phyloP scores from a whole-genome alignment of 805 yeast species.

The Candida ovalis region DNA sequence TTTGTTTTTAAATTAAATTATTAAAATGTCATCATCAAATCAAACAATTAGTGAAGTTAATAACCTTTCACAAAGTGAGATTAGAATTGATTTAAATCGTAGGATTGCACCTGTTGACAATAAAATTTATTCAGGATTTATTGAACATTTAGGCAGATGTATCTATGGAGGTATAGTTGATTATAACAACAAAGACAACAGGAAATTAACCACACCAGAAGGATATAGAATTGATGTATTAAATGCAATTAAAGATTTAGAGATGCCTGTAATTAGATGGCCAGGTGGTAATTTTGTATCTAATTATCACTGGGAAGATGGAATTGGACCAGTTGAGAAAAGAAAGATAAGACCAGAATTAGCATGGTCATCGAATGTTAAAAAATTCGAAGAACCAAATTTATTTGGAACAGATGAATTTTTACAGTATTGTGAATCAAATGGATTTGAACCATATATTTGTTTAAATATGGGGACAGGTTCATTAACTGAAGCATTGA shows the following conservation, averaged over 20 bases:
- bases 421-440: slow-evolving; percentile 31
- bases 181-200: slow-evolving; percentile 11
- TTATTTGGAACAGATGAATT: slow-evolving; percentile 35
- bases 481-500: slow-evolving; percentile 33
- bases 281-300: slow-evolving; percentile 36
- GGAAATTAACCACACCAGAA: slow-evolving; percentile 21
- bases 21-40: slow-evolving; percentile 16
- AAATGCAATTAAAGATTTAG: slow-evolving; percentile 28
- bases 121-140: slow-evolving; percentile 32
- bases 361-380: slow-evolving; percentile 28
- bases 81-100: slow-evolving; percentile 29
- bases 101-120: slow-evolving; percentile 25
- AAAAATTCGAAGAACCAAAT: slow-evolving; percentile 26
- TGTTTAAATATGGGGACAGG: slow-evolving; percentile 37
- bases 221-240: slow-evolving; percentile 31
- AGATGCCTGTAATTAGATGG: slow-evolving; percentile 34
- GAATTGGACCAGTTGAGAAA: slow-evolving; percentile 29
- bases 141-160: slow-evolving; percentile 35
- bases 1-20: no score
- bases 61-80: slow-evolving; percentile 15
- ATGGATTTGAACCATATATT: slow-evolving; percentile 31
- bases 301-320: slow-evolving; percentile 34
- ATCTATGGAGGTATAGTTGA: slow-evolving; percentile 37
- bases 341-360: slow-evolving; percentile 33
- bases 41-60: slow-evolving; percentile 18